Base-by-base conservation (phyloP, 306 rosid genomes). In the Arachis hypogaea region DNA sequence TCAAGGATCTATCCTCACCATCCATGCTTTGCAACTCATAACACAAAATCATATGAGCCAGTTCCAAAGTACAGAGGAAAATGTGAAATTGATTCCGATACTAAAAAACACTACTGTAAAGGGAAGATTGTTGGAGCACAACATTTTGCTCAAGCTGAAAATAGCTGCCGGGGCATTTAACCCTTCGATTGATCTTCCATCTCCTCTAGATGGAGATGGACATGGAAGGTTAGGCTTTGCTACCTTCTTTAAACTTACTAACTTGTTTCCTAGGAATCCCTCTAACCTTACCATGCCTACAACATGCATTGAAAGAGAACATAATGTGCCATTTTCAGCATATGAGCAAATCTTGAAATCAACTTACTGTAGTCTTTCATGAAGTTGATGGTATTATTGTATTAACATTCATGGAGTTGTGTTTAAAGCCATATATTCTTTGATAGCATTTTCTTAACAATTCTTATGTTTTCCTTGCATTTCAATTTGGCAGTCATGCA, bases 71-170 rank as follows among this genome's bases (percentile, higher is more conserved):
- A 95, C 64, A 85, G 89, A 85, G 99, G 99, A 71, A 95, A 90
- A 84, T 95, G 99, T 78, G 99, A 95, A 86, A 80, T 78, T 64
- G 93, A 95, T 80, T 92, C 92, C 1, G 88, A 95, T 63, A 92
- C 96, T 63, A 95, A 90, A 85, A 92, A 51, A 82, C 75, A 52
- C 77, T 95, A 79, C 82, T 95, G 99, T 80, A 95, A 95, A 65
- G 99, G 99, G 74, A 95, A 95, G 88, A 90, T 95, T 79, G 71
- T 95, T 75, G 99, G 99, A 82, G 99, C 99, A 71, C 99, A 90
- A 77, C 99, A 95, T 84, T 95, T 95, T 61, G 97, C 99, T 40
- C 87, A 88, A 63, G 98, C 99, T 80, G 99, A 14, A 98, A 63
- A 95, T 78, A 82, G 99, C 99, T 62, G 93, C 97, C 57, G 98